Evolutionary conservation across 768 basidiomycete species (phyloP), one percentile per base, ranked within the genome.

Genomic region (Naganishia vishniacii): DNA sequence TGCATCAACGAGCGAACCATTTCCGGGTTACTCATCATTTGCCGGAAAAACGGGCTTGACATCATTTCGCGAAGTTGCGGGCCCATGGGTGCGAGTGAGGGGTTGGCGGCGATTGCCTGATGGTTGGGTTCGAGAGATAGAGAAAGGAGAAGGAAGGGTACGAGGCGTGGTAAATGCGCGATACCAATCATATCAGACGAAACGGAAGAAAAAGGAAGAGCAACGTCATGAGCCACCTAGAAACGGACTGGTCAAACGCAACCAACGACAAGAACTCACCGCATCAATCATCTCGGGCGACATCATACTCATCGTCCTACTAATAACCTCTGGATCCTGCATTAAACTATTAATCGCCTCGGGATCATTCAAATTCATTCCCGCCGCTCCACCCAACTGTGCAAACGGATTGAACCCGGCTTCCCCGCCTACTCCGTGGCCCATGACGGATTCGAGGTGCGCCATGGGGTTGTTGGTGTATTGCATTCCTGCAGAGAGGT

Each of bases 271-370:
- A 7, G 3, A 11, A 67, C 73, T 48, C 40, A 80, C 71, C 68
- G 92, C 81, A 62, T 98, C 93, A 58, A 97, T 78, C 49, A 97
- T 80, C n/a, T 84, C 85, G 0, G 94, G 93, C 71, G 93, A 88
- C 51, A 67, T 61, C 44, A 41, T 48, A 7, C 85, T 84, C 84
- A 98, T 87, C 77, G 91, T 82, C 15, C 81, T 73, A 8, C 86
- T 84, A 88, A 99, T 94, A 70, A 93, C 91, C 67, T 89, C 82
- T 1, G 78, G 78, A 62, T 68, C 72, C 59, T 87, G 85, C 82
- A 95, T 83, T 88, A 97, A 86, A 29, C 80, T 80, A 74, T 91
- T 86, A 77, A 93, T 80, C 88, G 94, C 89, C 75, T 97, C 95
- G 0, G 93, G 93, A 75, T 97, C 94, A 70, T 89, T 89, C 4